These are phyloP conservation scores for Botryobasidium botryosum DNA, from an alignment of 768 basidiomycete species.

Conservation along the genomic window DNA sequence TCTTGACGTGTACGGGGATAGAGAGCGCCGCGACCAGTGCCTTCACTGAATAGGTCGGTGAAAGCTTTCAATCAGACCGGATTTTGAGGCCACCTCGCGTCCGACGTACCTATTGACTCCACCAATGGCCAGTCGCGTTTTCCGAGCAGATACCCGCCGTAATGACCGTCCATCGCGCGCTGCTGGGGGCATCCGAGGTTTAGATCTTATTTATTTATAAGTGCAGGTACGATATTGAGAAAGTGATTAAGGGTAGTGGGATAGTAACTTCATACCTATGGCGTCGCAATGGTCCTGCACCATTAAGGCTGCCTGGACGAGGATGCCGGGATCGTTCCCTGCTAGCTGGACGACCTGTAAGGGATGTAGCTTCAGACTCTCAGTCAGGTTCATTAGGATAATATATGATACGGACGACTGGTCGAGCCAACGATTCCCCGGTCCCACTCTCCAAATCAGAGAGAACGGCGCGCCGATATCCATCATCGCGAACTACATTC, in stretches of 20 bases:
- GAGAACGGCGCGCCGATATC: constrained; percentile 46
- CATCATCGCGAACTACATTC: constrained; percentile 40
- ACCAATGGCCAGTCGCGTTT: constrained; percentile 59
- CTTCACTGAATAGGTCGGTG: constrained; percentile 47
- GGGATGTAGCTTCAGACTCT: too few species aligned
- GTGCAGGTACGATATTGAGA: neutral
- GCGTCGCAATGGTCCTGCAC: constrained; percentile 46
- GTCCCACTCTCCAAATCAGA: constrained; percentile 31
- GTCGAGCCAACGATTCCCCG: constrained; percentile 20
- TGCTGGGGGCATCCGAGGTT: constrained; percentile 73
- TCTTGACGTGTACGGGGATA: constrained; percentile 47
- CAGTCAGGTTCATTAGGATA: too few species aligned
- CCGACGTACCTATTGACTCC: constrained; percentile 37
- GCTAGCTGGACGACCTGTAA: constrained; percentile 63
- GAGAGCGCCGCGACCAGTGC: constrained; percentile 43
- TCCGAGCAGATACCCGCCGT: constrained; percentile 58
- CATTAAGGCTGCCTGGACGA: constrained; percentile 43
- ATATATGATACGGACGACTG: too few species aligned
- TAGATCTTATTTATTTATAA: constrained; percentile 38
- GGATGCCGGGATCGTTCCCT: constrained; percentile 45
- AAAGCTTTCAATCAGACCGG: neutral
- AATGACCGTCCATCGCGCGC: constrained; percentile 45
- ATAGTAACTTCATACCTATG: constrained; percentile 34
- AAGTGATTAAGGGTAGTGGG: neutral
- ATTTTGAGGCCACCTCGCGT: neutral